Percentiles rank a stretch among this genome's conserved stretches.
phyloP scores from a whole-genome alignment of 2,329 filamentous ascomycete genomes.

The Calonectria henricotiae region DNA sequence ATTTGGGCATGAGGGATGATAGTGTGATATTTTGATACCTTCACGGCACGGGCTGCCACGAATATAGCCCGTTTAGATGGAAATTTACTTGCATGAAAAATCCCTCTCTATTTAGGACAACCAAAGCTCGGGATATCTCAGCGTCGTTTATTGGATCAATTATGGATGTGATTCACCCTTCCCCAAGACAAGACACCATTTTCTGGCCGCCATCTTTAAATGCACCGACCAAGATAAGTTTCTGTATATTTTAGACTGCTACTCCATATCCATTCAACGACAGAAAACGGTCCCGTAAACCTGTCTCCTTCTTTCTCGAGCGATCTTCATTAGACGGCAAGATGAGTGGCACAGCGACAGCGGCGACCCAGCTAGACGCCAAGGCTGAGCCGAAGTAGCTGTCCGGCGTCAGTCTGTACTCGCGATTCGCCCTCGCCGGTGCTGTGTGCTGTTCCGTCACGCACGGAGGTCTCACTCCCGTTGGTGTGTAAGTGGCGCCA shows the following conservation, averaged over 20 bases:
- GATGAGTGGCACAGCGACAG: not conserved
- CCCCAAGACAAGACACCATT: not conserved
- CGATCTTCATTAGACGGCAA: not conserved
- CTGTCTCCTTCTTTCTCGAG: no score
- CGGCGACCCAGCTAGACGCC: not conserved
- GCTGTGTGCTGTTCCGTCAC: slow-evolving; percentile 10
- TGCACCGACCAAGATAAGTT: no score
- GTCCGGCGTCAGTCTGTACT: slow-evolving; percentile 4
- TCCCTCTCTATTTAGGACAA: not conserved
- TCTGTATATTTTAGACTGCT: no score
- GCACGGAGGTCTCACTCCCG: slow-evolving; percentile 8
- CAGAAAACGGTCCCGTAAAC: no score
- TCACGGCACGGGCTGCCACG: slow-evolving; percentile 5
- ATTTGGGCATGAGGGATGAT: slow-evolving; percentile 28
- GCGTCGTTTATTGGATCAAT: not conserved
- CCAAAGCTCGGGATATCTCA: not conserved
- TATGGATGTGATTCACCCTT: not conserved
- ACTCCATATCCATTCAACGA: no score
- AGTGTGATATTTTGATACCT: slow-evolving; percentile 33
- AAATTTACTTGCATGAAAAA: not conserved
- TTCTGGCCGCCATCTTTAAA: no score
- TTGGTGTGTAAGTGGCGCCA: slow-evolving; percentile 1
- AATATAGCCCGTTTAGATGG: slow-evolving; percentile 6
- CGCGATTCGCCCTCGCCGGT: slow-evolving; percentile 2
- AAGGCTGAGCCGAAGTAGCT: not conserved